Conservation (phyloP, 495 filamentous ascomycete species). For the Daldinia childiae region DNA sequence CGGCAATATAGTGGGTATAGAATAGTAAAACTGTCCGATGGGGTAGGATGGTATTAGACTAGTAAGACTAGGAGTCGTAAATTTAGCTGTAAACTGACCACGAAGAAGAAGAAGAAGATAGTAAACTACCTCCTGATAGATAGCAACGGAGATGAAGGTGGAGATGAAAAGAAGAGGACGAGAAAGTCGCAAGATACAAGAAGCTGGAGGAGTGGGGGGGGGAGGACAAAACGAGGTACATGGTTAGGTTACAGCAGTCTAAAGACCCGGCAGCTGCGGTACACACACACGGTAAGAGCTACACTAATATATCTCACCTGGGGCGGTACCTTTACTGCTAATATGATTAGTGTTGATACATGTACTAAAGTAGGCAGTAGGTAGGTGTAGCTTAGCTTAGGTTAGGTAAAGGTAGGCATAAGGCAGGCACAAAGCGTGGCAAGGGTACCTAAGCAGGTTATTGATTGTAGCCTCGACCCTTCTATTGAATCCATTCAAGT, state of each 20-base stretch:
- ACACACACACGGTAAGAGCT: not conserved
- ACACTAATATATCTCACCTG: not conserved
- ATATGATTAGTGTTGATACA: not conserved
- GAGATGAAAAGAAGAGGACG: conserved; percentile 18
- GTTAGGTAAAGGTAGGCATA: too few species aligned
- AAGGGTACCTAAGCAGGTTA: not conserved
- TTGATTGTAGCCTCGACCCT: conserved; percentile 18
- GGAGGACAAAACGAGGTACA: conserved; percentile 1
- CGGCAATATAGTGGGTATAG: conserved; percentile 8
- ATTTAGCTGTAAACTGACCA: not conserved
- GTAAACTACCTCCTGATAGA: not conserved
- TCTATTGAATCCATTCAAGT: conserved; percentile 21
- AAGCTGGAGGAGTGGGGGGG: conserved; percentile 26
- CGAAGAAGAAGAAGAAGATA: not conserved
- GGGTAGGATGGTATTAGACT: not conserved
- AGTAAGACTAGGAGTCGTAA: not conserved
- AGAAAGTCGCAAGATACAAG: conserved; percentile 17
- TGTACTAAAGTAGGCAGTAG: not conserved
- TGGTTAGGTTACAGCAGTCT: not conserved
- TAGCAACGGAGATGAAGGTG: conserved; percentile 9
- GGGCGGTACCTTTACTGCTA: not conserved
- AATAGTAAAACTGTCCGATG: conserved; percentile 2
- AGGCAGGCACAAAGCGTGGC: conserved; percentile 19
- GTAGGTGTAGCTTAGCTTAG: too few species aligned
- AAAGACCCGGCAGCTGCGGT: conserved; percentile 8